Conservation (phyloP, 164 flowering plant species). For the Echeveria elegans region DNA sequence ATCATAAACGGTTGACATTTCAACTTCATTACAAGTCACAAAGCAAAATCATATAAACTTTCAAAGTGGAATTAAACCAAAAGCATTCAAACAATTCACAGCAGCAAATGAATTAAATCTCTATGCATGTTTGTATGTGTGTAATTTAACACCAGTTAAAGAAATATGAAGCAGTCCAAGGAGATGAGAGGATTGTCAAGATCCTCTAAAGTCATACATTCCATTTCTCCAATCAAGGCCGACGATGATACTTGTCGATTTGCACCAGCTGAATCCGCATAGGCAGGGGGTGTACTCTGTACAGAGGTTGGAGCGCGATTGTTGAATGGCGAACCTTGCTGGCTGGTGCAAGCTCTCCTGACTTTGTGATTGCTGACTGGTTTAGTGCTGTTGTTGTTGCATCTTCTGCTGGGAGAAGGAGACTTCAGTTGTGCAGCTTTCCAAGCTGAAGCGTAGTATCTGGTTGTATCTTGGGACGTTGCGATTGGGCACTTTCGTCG, state of each 20-base stretch:
- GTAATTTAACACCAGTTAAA: constrained; percentile 24
- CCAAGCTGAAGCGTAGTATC: constrained; percentile 11
- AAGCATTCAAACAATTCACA: background rate
- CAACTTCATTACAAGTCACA: too few relatives aligned
- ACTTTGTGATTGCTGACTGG: background rate
- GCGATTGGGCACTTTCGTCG: constrained; percentile 13
- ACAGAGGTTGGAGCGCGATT: constrained; percentile 8
- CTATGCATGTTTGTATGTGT: background rate
- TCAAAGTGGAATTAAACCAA: background rate
- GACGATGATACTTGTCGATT: background rate
- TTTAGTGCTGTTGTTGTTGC: background rate
- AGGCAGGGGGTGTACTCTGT: background rate
- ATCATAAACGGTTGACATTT: too few relatives aligned
- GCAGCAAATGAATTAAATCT: background rate
- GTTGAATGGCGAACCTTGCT: constrained; percentile 3
- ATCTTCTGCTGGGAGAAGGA: constrained; percentile 42
- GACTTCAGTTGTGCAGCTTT: constrained; percentile 16
- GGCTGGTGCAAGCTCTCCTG: background rate
- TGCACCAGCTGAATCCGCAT: background rate
- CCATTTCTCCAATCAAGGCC: constrained; percentile 11
- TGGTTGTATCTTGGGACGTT: constrained; percentile 17
- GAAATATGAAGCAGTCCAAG: constrained; percentile 75
- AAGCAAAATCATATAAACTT: background rate
- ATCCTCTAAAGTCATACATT: constrained; percentile 32
- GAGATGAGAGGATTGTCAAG: constrained; percentile 60